Evolutionary conservation across 306 rosid genomes (phyloP), one percentile per base, ranked within the genome.

Genomic region (Acacia crassicarpa): DNA sequence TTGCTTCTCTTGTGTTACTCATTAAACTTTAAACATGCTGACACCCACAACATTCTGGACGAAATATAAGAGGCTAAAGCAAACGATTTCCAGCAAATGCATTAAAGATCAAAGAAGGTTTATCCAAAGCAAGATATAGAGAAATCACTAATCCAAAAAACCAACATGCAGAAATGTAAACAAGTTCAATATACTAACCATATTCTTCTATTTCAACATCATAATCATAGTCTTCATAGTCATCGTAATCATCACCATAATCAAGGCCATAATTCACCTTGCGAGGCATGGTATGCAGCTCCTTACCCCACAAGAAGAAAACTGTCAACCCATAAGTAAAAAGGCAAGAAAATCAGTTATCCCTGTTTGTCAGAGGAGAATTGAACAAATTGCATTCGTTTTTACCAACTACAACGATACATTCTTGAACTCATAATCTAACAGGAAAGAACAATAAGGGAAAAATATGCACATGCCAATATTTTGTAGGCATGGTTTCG

Each of bases 251-350:
- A 33, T 32, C 70, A 22, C 84, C 89, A 45, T 89, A 95, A 87
- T 92, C 96, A 68, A 91, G 77, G 70, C 93, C 93, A 11, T 87
- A 81, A 74, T 77, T 90, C 45, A 81, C 87, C 85, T 95, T 93
- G n/a, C 85, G 99, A 85, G 99, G 97, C 99, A 95, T 95, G 83
- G 74, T 81, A 44, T 65, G 44, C 79, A 32, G 38, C 82, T 77
- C 69, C 68, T 68, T 59, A 80, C 30, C 74, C 78, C 82, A 43
- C 81, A 59, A 72, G 40, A 76, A 83, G 77, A 38, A 23, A 84
- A 54, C 92, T 81, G 84, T 73, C 76, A 48, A 54, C 67, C 81
- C 19, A 79, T 59, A 41, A 46, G 22, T 6, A 16, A n/a, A 54
- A 32, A 44, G 46, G 15, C 35, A 30, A 49, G 22, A 8, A 43